Evolutionary conservation across 129 eudicot genomes (phyloP).

Genomic region (Tagetes erecta): DNA sequence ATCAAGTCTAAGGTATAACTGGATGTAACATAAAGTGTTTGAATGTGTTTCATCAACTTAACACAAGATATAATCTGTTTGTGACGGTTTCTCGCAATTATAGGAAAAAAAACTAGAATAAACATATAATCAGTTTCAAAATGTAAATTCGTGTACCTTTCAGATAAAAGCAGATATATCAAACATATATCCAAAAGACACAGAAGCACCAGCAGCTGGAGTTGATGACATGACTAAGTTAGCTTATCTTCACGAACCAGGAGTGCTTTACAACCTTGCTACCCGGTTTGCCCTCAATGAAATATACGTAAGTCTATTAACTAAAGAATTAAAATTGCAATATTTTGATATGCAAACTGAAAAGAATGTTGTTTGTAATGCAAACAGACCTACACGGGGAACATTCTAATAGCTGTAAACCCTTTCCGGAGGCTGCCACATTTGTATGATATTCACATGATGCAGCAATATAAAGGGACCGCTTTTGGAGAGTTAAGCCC

Average conservation of each 20-base stretch:
- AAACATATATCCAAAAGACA: constrained; percentile 83
- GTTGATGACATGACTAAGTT: constrained; percentile 95
- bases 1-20: not conserved
- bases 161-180: constrained; percentile 80
- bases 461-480: constrained; percentile 94
- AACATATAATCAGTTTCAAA: not conserved
- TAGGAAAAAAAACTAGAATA: not conserved
- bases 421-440: constrained; percentile 87
- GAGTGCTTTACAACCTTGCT: constrained; percentile 83
- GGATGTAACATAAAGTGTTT: not conserved
- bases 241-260: constrained; percentile 97
- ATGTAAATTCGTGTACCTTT: not conserved
- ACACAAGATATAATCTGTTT: not conserved
- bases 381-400: constrained; percentile 89
- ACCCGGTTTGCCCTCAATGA: constrained; percentile 76
- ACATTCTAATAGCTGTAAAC: constrained; percentile 85
- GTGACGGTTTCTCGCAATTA: not conserved
- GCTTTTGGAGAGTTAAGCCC: constrained; percentile 89
- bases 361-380: constrained; percentile 10
- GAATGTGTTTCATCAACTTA: not conserved
- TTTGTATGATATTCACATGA: constrained; percentile 84
- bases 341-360: constrained; percentile 15
- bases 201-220: constrained; percentile 92
- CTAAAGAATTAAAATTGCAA: constrained; percentile 2
- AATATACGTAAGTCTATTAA: constrained; percentile 58